A percentile compares a stretch with the other conserved stretches of the same genome.
These are phyloP conservation scores for Cerioporus squamosus DNA, from an alignment of 1,284 basidiomycete species.

Conservation along the genomic window DNA sequence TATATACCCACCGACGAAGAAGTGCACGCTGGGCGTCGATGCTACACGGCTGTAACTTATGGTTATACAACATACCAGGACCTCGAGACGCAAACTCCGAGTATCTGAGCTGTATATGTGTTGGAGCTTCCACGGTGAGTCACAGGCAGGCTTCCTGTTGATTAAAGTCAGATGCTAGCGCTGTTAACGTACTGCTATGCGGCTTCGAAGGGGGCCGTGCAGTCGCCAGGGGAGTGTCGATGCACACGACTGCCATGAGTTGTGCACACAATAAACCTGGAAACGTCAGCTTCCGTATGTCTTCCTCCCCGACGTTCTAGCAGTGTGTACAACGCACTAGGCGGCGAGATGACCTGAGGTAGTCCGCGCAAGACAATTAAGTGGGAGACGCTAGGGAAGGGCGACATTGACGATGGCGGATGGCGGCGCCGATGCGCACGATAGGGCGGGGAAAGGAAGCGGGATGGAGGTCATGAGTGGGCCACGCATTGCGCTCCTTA, in stretches of 20 bases:
- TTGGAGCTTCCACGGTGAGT: too few relatives aligned
- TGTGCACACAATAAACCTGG: not conserved
- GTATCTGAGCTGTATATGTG: too few relatives aligned
- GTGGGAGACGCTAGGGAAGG: conserved; percentile 2
- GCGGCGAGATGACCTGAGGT: not conserved
- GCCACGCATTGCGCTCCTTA: conserved; percentile 16
- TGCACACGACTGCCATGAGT: not conserved
- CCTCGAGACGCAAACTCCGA: too few relatives aligned
- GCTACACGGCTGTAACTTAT: too few relatives aligned
- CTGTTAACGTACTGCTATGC: too few relatives aligned
- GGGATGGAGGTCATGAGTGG: conserved; percentile 15
- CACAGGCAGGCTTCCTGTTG: too few relatives aligned
- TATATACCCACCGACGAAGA: too few relatives aligned
- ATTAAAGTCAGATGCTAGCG: too few relatives aligned
- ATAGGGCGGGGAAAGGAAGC: conserved; percentile 3
- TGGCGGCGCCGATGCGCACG: not conserved
- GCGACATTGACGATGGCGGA: conserved; percentile 14
- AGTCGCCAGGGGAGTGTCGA: not conserved
- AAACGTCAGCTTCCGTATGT: not conserved
- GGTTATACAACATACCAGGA: too few relatives aligned
- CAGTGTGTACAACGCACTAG: not conserved
- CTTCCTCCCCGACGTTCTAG: not conserved
- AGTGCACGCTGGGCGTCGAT: too few relatives aligned
- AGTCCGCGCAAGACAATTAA: conserved; percentile 16
- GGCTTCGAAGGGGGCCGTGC: too few relatives aligned